Evolutionary conservation across 169 alveolate species (phyloP).

Genomic region (Perkinsus olseni): DNA sequence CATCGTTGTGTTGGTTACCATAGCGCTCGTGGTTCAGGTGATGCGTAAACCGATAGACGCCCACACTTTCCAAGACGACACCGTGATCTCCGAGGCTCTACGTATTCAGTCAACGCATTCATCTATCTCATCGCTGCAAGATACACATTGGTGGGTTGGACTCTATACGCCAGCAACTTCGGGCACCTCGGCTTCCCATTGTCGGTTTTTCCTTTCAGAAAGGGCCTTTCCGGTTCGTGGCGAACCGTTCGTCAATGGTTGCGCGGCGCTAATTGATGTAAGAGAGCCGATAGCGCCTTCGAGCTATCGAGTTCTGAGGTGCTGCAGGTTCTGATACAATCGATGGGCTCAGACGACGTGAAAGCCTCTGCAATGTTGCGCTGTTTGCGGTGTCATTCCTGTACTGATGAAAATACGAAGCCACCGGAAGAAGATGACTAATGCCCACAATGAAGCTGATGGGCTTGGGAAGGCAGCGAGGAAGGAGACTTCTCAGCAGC

Average conservation of each 20-base stretch:
- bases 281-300: neutral
- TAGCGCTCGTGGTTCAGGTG: too few species aligned
- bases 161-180: neutral
- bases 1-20: too few species aligned
- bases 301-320: too few species aligned
- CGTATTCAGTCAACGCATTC: neutral
- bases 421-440: neutral
- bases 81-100: neutral
- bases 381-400: neutral
- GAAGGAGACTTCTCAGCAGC: neutral
- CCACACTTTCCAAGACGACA: too few species aligned
- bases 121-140: neutral
- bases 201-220: slow-evolving; percentile 5
- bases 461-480: neutral
- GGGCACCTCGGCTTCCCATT: too few species aligned
- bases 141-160: neutral
- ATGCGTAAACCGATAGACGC: too few species aligned
- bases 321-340: neutral
- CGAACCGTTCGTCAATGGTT: slow-evolving; percentile 10
- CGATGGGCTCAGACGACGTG: neutral
- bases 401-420: neutral
- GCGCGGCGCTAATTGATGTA: neutral
- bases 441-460: neutral
- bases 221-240: too few species aligned
- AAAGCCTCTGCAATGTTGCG: neutral